Evolutionary conservation across 352 stramenopile genomes (phyloP).

Genomic region (Phytophthora uliginosa): DNA sequence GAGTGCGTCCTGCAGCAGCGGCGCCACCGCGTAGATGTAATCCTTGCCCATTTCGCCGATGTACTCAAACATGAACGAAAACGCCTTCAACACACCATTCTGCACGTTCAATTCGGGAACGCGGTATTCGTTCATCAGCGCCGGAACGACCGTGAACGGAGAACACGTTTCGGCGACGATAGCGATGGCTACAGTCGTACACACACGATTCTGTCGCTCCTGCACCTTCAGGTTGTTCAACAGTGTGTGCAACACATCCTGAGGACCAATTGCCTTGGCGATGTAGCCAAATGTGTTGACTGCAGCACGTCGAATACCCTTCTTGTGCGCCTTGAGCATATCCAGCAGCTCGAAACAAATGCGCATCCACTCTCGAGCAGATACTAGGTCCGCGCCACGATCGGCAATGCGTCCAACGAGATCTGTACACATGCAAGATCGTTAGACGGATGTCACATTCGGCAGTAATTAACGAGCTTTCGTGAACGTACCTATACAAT

Average conservation of each 20-base stretch:
- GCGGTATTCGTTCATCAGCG: constrained; percentile 99
- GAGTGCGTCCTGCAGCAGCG: constrained; percentile 98
- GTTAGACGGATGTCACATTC: too few relatives aligned
- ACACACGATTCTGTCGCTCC: constrained; percentile 99
- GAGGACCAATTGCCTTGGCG: constrained; percentile 98
- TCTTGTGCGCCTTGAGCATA: constrained; percentile 99
- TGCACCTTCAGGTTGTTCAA: constrained; percentile 99
- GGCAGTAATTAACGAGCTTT: too few relatives aligned
- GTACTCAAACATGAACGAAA: constrained; percentile 99
- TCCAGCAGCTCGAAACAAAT: constrained; percentile 99
- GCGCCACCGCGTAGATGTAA: constrained; percentile 99
- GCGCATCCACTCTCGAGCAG: constrained; percentile 99
- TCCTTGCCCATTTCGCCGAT: constrained; percentile 99
- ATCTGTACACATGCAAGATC: constrained; percentile 51
- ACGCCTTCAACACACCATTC: constrained; percentile 99
- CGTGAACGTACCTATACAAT: constrained; percentile 43
- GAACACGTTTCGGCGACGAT: constrained; percentile 99
- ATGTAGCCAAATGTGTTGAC: constrained; percentile 99
- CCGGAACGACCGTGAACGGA: constrained; percentile 99
- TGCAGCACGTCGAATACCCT: constrained; percentile 97
- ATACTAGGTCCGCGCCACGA: constrained; percentile 98
- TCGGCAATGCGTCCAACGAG: constrained; percentile 99
- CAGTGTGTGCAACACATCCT: constrained; percentile 99
- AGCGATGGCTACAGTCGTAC: constrained; percentile 99
- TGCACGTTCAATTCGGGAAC: constrained; percentile 99